phyloP scores from a whole-genome alignment of 148 eudicot species.

The Chenopodium quinoa region DNA sequence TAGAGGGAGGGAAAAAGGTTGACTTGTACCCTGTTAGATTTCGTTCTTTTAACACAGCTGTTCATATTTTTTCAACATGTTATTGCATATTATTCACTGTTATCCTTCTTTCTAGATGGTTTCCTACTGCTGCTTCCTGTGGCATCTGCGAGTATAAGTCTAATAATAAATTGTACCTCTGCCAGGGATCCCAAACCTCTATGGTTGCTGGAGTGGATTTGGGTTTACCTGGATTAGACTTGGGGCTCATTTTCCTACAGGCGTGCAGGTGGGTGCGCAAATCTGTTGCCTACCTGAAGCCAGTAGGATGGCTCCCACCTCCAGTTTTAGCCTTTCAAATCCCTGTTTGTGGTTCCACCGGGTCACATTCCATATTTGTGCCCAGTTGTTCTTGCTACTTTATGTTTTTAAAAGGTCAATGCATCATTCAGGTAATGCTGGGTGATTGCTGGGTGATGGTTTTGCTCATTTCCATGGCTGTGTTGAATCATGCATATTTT shows the following conservation, averaged over 20 bases:
- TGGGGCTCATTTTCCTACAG: conserved; percentile 6
- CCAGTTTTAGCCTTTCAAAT: conserved; percentile 8
- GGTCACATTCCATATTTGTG: not conserved
- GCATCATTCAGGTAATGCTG: conserved; percentile 20
- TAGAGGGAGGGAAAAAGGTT: not conserved
- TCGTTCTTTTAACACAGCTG: not conserved
- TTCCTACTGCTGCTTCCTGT: not conserved
- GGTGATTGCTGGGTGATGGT: not conserved
- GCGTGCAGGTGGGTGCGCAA: conserved; percentile 19
- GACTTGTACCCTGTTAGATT: not conserved
- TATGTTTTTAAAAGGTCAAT: conserved; percentile 10
- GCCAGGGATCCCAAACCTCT: conserved; percentile 31
- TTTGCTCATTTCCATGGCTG: not conserved
- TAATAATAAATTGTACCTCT: conserved; percentile 15
- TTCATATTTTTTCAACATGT: not conserved
- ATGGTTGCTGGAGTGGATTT: conserved; percentile 22
- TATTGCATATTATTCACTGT: not conserved
- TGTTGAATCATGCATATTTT: not conserved
- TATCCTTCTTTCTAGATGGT: not conserved
- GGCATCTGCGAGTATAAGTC: conserved; percentile 12
- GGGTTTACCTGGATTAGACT: conserved; percentile 22
- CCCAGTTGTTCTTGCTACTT: conserved; percentile 14
- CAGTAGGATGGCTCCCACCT: conserved; percentile 24
- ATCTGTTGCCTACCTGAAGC: conserved; percentile 26
- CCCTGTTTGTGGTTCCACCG: conserved; percentile 22